Percentiles rank a stretch among this genome's conserved stretches.
Conservation (phyloP, 73 alveolate genomes). For the Paramecium biaurelia region DNA sequence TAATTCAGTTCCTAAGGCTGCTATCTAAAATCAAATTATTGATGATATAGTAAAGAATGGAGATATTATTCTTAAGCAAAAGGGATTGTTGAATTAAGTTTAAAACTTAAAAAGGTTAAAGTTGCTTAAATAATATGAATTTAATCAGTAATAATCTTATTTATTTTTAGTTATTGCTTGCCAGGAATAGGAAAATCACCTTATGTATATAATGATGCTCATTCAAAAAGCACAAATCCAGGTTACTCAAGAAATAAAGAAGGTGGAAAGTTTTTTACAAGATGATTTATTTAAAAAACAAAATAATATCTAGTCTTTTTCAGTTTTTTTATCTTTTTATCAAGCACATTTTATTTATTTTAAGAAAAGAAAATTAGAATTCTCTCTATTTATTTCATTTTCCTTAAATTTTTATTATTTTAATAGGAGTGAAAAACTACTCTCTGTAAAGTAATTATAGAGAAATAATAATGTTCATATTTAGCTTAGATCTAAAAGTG, state of each 20-base stretch:
- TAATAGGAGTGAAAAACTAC: too few species aligned
- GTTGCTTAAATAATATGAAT: constrained; percentile 43
- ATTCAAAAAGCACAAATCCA: constrained; percentile 51
- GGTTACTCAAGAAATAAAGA: constrained; percentile 55
- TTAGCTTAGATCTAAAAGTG: too few species aligned
- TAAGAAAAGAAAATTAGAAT: not conserved
- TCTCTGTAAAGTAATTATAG: too few species aligned
- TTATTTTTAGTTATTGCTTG: constrained; percentile 11
- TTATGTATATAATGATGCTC: constrained; percentile 55
- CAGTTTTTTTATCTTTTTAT: not conserved
- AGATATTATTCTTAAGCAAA: constrained; percentile 10
- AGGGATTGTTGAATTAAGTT: constrained; percentile 7
- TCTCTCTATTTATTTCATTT: not conserved
- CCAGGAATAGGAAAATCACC: constrained; percentile 62
- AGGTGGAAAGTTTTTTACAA: constrained; percentile 54
- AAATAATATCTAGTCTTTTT: not conserved
- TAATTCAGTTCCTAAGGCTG: not conserved
- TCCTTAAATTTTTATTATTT: not conserved
- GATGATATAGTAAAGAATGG: constrained; percentile 54
- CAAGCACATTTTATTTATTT: not conserved
- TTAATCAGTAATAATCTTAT: not conserved
- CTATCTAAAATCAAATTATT: constrained; percentile 25
- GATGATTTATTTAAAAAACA: constrained; percentile 7
- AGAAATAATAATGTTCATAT: too few species aligned
- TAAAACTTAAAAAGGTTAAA: constrained; percentile 14